Evolutionary conservation across 768 basidiomycete species (phyloP).

Genomic region (Clitopilus hobsonii): DNA sequence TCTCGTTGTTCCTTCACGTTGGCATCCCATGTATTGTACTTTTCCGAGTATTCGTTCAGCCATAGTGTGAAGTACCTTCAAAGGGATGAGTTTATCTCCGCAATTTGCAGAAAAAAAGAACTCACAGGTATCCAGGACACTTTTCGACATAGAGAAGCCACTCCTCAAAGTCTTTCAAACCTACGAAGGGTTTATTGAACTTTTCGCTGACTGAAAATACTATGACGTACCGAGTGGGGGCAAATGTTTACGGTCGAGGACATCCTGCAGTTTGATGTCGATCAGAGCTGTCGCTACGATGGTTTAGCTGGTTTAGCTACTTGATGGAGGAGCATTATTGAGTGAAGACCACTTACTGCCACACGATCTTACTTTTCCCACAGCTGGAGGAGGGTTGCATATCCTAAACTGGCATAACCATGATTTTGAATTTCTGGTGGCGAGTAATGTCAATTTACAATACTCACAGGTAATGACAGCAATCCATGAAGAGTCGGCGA

Average conservation of each 20-base stretch:
- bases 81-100: not conserved
- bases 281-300: conserved; percentile 63
- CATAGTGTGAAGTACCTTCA: conserved; percentile 75
- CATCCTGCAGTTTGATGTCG: conserved; percentile 66
- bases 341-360: conserved; percentile 31
- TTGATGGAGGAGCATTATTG: too few relatives aligned
- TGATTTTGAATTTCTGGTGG: too few relatives aligned
- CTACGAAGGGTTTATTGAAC: conserved; percentile 27
- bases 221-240: conserved; percentile 59
- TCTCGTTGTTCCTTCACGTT: conserved; percentile 28
- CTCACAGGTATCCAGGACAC: conserved; percentile 70
- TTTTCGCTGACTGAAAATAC: not conserved
- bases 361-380: conserved; percentile 66
- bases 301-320: too few relatives aligned
- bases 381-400: conserved; percentile 65
- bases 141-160: conserved; percentile 79
- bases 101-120: conserved; percentile 8
- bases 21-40: conserved; percentile 40
- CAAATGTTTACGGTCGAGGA: conserved; percentile 71
- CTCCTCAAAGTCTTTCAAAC: conserved; percentile 74
- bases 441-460: conserved; percentile 1
- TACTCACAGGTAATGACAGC: conserved; percentile 33
- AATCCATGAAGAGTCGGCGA: conserved; percentile 23
- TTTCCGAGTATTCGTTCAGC: conserved; percentile 66
- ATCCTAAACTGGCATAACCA: conserved; percentile 38